Base-by-base conservation (phyloP, 805 yeast genomes). In the Yarrowia phangngaensis region DNA sequence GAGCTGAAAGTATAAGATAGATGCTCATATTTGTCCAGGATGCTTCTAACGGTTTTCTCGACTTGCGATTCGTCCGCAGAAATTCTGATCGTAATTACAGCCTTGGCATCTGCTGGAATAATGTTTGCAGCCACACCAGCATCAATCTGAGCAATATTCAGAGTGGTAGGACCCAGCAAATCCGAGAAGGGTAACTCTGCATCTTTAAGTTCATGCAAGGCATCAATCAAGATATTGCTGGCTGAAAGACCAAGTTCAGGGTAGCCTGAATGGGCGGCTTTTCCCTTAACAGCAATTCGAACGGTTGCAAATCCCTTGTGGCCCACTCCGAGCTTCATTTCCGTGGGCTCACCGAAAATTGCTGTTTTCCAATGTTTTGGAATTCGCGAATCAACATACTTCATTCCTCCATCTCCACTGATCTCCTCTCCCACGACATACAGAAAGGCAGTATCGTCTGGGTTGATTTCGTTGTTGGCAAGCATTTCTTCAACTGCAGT, bases 311-410 rank as follows among this genome's bases (percentile, higher is more conserved):
- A 64, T 12, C 86, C 86, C 62, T 82, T 82, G 59, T 82, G 89
- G 9, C 87, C 88, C 4, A 74, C 74, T 11, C 83, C 85, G 15
- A 82, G 66, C 56, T 76, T 79, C 59, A 74, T 67, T 55, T 80
- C 86, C 0, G 89, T 82, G 8, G 89, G 89, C 60, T 82, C 89
- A 9, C 88, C 88, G 64, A 81, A 82, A 22, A 82, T 70, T 12
- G 74, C 87, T 8, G 75, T 56, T 8, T 75, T 75, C 84, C 84
- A 81, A 7, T 62, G 58, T 8, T 69, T 70, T 13, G 28, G 13
- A 7, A 41, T 23, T 6, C 8, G 12, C 11, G 15, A 29, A 13
- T 29, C 26, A 15, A 41, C 48, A 3, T 29, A 12, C 8, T 35
- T 8, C 15, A 56, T 53, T 15, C 70, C 67, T 11, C 89, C 89